Evolutionary conservation across 2,329 filamentous ascomycete species (phyloP).

Genomic region (Coniochaeta hoffmannii): DNA sequence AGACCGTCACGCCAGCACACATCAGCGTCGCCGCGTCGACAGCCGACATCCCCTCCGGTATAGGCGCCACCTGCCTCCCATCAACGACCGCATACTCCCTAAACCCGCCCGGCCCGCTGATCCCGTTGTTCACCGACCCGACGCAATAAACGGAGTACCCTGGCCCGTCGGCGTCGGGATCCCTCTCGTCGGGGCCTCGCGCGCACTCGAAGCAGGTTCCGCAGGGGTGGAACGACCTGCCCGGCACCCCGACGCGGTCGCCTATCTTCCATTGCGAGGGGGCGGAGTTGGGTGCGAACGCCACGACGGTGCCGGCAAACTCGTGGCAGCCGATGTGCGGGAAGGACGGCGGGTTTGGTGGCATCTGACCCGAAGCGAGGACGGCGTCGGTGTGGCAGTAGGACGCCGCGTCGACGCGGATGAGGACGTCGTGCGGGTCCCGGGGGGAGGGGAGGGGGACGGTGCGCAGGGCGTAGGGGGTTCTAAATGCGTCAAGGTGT

Average conservation of each 20-base stretch:
- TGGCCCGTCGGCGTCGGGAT: slow-evolving; percentile 23
- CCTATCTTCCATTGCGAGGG: slow-evolving; percentile 14
- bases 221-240: slow-evolving; percentile 31
- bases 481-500: slow-evolving; percentile 31
- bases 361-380: slow-evolving; percentile 18
- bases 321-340: slow-evolving; percentile 38
- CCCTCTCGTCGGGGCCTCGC: slow-evolving; percentile 7
- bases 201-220: slow-evolving; percentile 32
- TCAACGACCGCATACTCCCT: slow-evolving; percentile 34
- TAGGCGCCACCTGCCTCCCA: slow-evolving; percentile 23
- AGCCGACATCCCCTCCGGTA: slow-evolving; percentile 23
- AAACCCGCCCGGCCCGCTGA: slow-evolving; percentile 27
- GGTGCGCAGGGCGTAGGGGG: slow-evolving; percentile 27
- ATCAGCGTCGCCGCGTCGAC: slow-evolving; percentile 32
- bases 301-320: slow-evolving; percentile 35
- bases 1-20: slow-evolving; percentile 35
- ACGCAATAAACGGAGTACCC: slow-evolving; percentile 33
- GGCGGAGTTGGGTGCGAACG: slow-evolving; percentile 11
- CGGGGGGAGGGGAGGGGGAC: slow-evolving; percentile 24
- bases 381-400: slow-evolving; percentile 35
- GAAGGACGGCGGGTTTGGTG: slow-evolving; percentile 24
- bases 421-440: slow-evolving; percentile 29
- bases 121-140: slow-evolving; percentile 14
- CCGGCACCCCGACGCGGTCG: slow-evolving; percentile 30
- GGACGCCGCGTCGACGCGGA: slow-evolving; percentile 36